Percentiles rank a stretch among this genome's conserved stretches.
Conservation (phyloP, 2,329 filamentous ascomycete species). For the Septoria petroselini region DNA sequence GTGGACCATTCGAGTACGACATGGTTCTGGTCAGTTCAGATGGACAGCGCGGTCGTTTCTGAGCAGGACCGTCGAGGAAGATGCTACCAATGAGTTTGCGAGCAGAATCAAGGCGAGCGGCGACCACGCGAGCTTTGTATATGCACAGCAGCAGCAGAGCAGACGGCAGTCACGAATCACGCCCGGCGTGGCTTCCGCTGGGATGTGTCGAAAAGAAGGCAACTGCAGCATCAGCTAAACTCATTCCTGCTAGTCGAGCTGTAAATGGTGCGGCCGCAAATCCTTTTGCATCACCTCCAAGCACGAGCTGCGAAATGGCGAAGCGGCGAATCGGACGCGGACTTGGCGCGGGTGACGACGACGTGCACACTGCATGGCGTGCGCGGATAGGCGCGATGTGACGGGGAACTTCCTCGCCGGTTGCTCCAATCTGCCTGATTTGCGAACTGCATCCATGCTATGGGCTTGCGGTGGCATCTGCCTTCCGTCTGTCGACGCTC, state of each 20-base stretch:
- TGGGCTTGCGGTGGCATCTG: too few relatives aligned
- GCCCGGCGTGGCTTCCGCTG: background rate
- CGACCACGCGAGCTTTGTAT: too few relatives aligned
- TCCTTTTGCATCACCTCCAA: background rate
- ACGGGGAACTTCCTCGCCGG: background rate
- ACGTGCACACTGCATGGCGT: background rate
- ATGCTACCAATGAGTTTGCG: background rate
- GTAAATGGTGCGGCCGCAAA: background rate
- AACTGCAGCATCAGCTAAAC: too few relatives aligned
- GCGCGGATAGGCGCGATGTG: background rate
- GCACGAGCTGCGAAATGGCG: background rate
- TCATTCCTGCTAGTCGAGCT: too few relatives aligned
- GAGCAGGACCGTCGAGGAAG: too few relatives aligned
- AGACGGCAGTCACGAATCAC: too few relatives aligned
- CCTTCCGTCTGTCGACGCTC: too few relatives aligned
- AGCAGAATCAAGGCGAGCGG: background rate
- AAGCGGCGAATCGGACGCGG: background rate
- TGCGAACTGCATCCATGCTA: too few relatives aligned
- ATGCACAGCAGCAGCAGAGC: too few relatives aligned
- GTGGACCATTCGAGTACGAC: conserved; percentile 7
- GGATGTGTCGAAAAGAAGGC: background rate
- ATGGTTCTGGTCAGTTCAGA: conserved; percentile 12
- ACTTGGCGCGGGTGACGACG: background rate
- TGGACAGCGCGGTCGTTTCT: too few relatives aligned
- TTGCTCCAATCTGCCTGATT: too few relatives aligned